These are phyloP conservation scores for Angomonas desouzai DNA, from an alignment of 208 protist genomes.

Conservation along the genomic window DNA sequence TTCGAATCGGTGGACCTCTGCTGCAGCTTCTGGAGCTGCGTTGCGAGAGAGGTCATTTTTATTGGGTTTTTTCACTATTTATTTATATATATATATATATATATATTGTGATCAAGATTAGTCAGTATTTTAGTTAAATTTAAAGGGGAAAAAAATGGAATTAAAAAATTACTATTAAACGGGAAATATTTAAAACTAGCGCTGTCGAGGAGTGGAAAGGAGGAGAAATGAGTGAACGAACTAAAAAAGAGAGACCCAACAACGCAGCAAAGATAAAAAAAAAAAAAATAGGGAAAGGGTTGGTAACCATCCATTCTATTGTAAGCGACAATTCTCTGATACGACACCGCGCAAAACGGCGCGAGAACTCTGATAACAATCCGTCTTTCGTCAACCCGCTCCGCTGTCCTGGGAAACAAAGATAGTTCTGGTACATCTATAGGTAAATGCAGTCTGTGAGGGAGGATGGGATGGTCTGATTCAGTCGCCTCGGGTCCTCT, in stretches of 20 bases:
- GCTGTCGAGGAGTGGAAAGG: background rate
- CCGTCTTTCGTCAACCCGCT: too few relatives aligned
- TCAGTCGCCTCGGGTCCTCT: background rate
- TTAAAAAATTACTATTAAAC: constrained; percentile 8
- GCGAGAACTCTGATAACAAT: too few relatives aligned
- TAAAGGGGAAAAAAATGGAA: constrained; percentile 1
- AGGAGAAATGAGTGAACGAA: constrained; percentile 8
- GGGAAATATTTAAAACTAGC: background rate
- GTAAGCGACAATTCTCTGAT: background rate
- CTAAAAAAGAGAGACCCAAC: constrained; percentile 10
- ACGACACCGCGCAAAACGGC: too few relatives aligned
- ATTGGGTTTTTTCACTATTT: too few relatives aligned
- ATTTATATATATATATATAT: constrained; percentile 12
- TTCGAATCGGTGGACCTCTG: constrained; percentile 58
- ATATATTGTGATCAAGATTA: background rate
- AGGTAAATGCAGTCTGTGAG: too few relatives aligned
- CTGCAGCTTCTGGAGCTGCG: constrained; percentile 75
- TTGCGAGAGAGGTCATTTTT: constrained; percentile 73
- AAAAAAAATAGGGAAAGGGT: constrained; percentile 4
- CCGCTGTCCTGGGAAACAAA: too few relatives aligned
- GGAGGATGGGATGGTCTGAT: too few relatives aligned
- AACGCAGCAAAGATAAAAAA: constrained; percentile 9
- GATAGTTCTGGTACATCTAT: too few relatives aligned
- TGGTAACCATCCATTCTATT: background rate
- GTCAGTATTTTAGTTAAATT: background rate